These are phyloP conservation scores for Lomentospora prolificans DNA, from an alignment of 2,329 filamentous ascomycete species.

Conservation along the genomic window DNA sequence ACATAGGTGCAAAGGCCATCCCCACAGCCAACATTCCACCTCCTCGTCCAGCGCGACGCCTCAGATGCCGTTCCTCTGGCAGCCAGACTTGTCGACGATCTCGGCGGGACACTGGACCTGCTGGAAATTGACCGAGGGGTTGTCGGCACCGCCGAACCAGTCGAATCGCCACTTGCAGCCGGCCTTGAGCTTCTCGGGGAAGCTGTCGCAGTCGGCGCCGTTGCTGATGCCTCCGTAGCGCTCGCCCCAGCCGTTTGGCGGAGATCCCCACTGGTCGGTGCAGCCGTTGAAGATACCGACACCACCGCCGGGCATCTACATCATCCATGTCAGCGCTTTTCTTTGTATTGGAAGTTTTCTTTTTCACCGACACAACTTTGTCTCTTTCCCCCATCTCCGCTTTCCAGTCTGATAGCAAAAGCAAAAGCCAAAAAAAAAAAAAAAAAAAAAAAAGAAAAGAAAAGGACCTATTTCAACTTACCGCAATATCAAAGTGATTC, in stretches of 20 bases:
- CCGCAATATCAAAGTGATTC: conserved; percentile 48
- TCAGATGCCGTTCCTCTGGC: conserved; percentile 11
- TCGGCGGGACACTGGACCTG: conserved; percentile 45
- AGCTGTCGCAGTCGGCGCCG: conserved; percentile 38
- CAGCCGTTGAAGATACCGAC: conserved; percentile 42
- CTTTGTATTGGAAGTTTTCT: not conserved
- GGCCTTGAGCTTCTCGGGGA: conserved; percentile 42
- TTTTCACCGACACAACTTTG: no score
- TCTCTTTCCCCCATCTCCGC: not conserved
- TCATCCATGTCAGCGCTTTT: no score
- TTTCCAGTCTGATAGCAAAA: not conserved
- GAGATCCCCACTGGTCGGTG: conserved; percentile 31
- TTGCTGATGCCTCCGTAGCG: conserved; percentile 48
- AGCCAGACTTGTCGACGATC: conserved; percentile 31
- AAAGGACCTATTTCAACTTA: not conserved
- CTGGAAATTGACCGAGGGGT: conserved; percentile 43
- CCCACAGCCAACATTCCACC: no score
- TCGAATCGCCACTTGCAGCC: conserved; percentile 57
- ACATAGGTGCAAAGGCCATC: no score
- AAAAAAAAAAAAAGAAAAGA: not conserved
- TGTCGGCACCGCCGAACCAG: conserved; percentile 51
- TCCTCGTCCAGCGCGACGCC: not conserved
- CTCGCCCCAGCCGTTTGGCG: conserved; percentile 41
- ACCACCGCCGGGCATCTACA: conserved; percentile 43
- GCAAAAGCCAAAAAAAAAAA: not conserved